A percentile compares a stretch with the other conserved stretches of the same genome.
Evolutionary conservation across 441 rosid genomes (phyloP).

Genomic region (Oxalis stricta): DNA sequence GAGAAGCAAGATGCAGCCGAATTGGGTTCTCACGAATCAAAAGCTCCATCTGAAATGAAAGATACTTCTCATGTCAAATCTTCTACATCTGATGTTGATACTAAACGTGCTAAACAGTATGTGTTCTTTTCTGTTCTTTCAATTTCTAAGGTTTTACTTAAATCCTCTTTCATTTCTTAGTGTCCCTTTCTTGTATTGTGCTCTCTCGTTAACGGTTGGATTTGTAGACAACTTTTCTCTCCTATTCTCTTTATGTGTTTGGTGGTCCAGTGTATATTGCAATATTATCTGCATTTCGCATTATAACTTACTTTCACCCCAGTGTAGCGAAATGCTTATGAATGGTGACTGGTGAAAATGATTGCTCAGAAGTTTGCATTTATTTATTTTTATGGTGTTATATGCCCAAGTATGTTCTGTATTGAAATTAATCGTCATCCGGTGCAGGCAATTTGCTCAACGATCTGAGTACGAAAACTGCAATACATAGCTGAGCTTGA

Average conservation of each 20-base stretch:
- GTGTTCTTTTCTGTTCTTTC: constrained; percentile 16
- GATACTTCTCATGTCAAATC: constrained; percentile 41
- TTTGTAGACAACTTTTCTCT: too few relatives aligned
- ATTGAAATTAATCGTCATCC: constrained; percentile 6
- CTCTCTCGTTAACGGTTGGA: too few relatives aligned
- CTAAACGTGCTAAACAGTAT: constrained; percentile 98
- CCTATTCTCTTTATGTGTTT: too few relatives aligned
- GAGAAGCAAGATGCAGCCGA: constrained; percentile 56
- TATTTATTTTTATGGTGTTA: too few relatives aligned
- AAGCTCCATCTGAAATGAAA: constrained; percentile 42
- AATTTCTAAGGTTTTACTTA: not conserved
- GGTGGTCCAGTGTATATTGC: too few relatives aligned
- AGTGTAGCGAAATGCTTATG: too few relatives aligned
- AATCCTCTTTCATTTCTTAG: not conserved
- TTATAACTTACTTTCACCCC: too few relatives aligned
- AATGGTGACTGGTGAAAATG: too few relatives aligned
- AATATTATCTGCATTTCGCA: too few relatives aligned
- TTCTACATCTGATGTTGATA: constrained; percentile 58
- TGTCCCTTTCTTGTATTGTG: not conserved
- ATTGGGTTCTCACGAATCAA: constrained; percentile 35
- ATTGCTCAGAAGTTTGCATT: too few relatives aligned
- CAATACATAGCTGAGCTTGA: constrained; percentile 99
- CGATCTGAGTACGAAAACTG: constrained; percentile 97
- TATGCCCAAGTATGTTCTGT: too few relatives aligned
- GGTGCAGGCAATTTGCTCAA: constrained; percentile 95